Base-by-base conservation (phyloP, 441 rosid genomes). In the Brassica hybrid region DNA sequence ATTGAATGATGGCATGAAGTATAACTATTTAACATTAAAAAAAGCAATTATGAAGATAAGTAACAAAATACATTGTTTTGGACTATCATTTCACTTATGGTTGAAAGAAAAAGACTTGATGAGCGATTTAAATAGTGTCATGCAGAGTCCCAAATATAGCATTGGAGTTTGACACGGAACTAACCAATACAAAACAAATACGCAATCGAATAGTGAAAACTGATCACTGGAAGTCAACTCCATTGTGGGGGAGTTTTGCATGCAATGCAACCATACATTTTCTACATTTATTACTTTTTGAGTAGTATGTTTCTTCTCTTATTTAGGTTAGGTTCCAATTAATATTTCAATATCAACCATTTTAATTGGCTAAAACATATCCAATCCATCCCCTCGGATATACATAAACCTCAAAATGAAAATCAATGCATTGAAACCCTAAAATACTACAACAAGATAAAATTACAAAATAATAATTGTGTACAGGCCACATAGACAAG, bases 151-250 rank as follows among this genome's bases (percentile, higher is more conserved):
- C 38, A 43, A 6, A 6, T 19, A 32, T 6, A 36, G 69, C 67
- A 30, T 65, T 65, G 13, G 60, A 56, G 19, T 17, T 54, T 21
- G 80, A 77, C 64, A 56, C 13, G 71, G 65, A 76, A 69, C 70
- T 36, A 62, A 75, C 54, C 74, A 69, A 10, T 34, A 69, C 65
- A 62, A 5, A 67, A 0, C 2, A 10, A 7, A 72, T 64, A 70
- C 60, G 71, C 17, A 32, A 17, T 71, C 64, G 34, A 18, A 72
- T 58, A 12, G 25, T 56, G 19, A 56, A 54, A 56, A 41, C 14
- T 69, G 41, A 12, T 70, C 13, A 27, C 6, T n/a, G 18, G 68
- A 60, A 61, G 68, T 77, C 81, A 77, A 72, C 75, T 70, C 52
- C 76, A 72, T 72, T 58, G 63, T 65, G 72, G 50, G 54, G 30